phyloP scores from a whole-genome alignment of 768 basidiomycete genomes.

The Phylloporus rhodoxanthus region DNA sequence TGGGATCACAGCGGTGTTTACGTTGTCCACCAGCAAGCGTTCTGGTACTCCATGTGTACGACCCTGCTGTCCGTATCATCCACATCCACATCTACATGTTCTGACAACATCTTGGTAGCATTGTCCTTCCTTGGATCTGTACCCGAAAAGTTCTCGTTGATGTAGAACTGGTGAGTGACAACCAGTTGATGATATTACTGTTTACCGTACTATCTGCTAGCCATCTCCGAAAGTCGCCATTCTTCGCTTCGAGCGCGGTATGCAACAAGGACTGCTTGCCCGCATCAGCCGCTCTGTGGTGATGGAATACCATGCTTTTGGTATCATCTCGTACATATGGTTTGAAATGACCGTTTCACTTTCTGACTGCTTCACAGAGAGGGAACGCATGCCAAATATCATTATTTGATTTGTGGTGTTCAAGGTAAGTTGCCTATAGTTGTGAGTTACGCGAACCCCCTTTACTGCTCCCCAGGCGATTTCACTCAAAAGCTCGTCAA shows the following conservation, averaged over 20 bases:
- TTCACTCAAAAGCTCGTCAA: slow-evolving; percentile 69
- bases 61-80: slow-evolving; percentile 54
- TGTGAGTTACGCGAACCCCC: background rate
- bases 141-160: slow-evolving; percentile 68
- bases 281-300: slow-evolving; percentile 67
- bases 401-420: slow-evolving; percentile 78
- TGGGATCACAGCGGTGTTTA: slow-evolving; percentile 54
- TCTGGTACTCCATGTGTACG: slow-evolving; percentile 74
- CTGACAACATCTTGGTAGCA: slow-evolving; percentile 34
- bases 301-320: slow-evolving; percentile 81
- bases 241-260: slow-evolving; percentile 73
- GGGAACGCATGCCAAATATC: slow-evolving; percentile 65
- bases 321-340: slow-evolving; percentile 59
- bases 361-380: slow-evolving; percentile 41
- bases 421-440: slow-evolving; percentile 39
- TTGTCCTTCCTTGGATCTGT: slow-evolving; percentile 70
- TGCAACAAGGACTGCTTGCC: slow-evolving; percentile 77
- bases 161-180: slow-evolving; percentile 58
- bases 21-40: slow-evolving; percentile 63
- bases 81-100: background rate
- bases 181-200: background rate
- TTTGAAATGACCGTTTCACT: background rate
- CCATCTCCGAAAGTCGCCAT: slow-evolving; percentile 77
- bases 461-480: slow-evolving; percentile 42
- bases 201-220: slow-evolving; percentile 31